Evolutionary conservation across 352 stramenopile species (phyloP).

Genomic region (Pilasporangium apinafurcum): DNA sequence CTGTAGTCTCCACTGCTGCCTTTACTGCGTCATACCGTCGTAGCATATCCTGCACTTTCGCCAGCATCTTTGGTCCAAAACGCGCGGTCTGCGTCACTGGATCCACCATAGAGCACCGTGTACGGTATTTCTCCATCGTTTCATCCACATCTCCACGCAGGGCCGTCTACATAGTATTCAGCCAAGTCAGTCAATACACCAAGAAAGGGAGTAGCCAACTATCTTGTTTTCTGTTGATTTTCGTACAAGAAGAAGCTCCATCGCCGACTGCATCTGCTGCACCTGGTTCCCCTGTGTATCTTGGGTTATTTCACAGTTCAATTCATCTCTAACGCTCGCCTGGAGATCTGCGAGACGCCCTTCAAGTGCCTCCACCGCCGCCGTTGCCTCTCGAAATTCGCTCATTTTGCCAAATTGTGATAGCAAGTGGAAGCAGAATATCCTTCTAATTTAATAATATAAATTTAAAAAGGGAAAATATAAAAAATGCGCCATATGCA

Average conservation of each 20-base stretch:
- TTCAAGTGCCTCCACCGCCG: slow-evolving; percentile 36
- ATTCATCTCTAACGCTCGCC: not conserved
- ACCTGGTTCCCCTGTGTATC: too few species aligned
- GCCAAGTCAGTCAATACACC: too few species aligned
- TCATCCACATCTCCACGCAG: slow-evolving; percentile 19
- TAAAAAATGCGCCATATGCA: too few species aligned
- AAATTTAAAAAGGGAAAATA: too few species aligned
- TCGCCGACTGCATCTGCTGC: too few species aligned
- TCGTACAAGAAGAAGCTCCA: too few species aligned
- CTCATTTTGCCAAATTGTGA: slow-evolving; percentile 47
- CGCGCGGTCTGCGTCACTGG: slow-evolving; percentile 63
- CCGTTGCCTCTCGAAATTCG: slow-evolving; percentile 39
- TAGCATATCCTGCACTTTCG: slow-evolving; percentile 53
- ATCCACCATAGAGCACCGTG: slow-evolving; percentile 49
- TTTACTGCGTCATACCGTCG: slow-evolving; percentile 37
- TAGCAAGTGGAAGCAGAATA: too few species aligned
- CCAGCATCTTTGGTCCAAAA: slow-evolving; percentile 73
- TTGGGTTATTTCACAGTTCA: not conserved
- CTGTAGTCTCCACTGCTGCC: slow-evolving; percentile 15
- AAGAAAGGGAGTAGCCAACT: too few species aligned
- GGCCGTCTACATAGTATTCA: slow-evolving; percentile 10
- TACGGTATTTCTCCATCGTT: slow-evolving; percentile 47
- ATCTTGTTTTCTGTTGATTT: too few species aligned
- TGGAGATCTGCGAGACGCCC: slow-evolving; percentile 11
- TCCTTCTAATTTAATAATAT: too few species aligned